These are phyloP conservation scores for Calonectria henricotiae DNA, from an alignment of 2,329 filamentous ascomycete species.

Conservation along the genomic window DNA sequence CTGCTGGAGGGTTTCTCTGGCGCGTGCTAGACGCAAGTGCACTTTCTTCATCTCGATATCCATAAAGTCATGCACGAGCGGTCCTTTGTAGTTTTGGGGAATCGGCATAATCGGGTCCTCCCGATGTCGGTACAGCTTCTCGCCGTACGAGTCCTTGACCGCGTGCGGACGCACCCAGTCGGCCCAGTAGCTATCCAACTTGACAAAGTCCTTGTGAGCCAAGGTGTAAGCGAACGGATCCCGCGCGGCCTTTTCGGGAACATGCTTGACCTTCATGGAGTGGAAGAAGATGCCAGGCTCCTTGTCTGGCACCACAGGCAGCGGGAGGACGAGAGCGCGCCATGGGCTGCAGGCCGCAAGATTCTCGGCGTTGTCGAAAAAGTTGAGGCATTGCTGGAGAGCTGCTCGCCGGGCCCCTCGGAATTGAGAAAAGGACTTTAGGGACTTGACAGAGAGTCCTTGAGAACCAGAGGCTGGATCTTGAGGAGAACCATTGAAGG, in stretches of 20 bases:
- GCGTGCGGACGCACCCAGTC: slow-evolving; percentile 40
- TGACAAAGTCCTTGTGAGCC: slow-evolving; percentile 47
- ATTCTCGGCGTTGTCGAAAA: slow-evolving; percentile 60
- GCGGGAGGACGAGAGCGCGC: slow-evolving; percentile 59
- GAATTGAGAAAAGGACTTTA: slow-evolving; percentile 55
- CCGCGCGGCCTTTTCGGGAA: slow-evolving; percentile 47
- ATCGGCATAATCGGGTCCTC: slow-evolving; percentile 47
- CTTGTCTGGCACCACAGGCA: slow-evolving; percentile 34
- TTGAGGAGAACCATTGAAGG: slow-evolving; percentile 19
- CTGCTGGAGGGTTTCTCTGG: slow-evolving; percentile 36
- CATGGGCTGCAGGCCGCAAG: slow-evolving; percentile 57
- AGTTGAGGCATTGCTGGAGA: slow-evolving; percentile 62
- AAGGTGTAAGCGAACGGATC: slow-evolving; percentile 53
- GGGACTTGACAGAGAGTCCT: slow-evolving; percentile 35
- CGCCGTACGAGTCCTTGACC: slow-evolving; percentile 42
- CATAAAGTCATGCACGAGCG: slow-evolving; percentile 43
- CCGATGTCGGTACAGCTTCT: slow-evolving; percentile 25
- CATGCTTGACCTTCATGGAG: slow-evolving; percentile 42
- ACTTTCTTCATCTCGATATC: slow-evolving; percentile 49
- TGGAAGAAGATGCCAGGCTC: slow-evolving; percentile 49
- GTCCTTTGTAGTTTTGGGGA: slow-evolving; percentile 50
- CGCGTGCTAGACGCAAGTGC: slow-evolving; percentile 39
- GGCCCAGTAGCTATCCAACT: slow-evolving; percentile 45
- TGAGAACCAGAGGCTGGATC: background rate
- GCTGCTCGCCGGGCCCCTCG: slow-evolving; percentile 65